A percentile compares a stretch with the other conserved stretches of the same genome.
Evolutionary conservation across 2,329 filamentous ascomycete species (phyloP).

Genomic region (Beauveria bassiana): DNA sequence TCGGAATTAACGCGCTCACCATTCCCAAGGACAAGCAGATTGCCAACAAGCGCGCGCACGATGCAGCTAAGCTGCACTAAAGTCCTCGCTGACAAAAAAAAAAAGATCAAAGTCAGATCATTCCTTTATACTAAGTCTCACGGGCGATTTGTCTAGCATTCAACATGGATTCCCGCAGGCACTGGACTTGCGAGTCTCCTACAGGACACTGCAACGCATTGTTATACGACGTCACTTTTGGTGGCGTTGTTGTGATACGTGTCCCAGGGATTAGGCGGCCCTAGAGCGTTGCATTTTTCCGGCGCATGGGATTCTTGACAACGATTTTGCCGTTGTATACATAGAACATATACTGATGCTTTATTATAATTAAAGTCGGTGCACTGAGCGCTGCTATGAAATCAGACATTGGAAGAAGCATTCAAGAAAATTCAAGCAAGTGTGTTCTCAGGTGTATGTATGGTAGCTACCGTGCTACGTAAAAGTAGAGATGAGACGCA

Average conservation of each 20-base stretch:
- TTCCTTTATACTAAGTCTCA: neutral
- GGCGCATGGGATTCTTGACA: conserved; percentile 10
- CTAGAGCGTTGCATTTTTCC: conserved; percentile 11
- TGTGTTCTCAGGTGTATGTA: neutral
- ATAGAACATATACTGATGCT: conserved; percentile 7
- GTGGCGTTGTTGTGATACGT: neutral
- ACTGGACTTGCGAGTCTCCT: conserved; percentile 1
- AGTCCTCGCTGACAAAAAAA: neutral
- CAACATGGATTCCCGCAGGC: conserved; percentile 2
- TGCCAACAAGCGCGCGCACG: conserved; percentile 41
- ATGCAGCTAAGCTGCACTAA: conserved; percentile 29
- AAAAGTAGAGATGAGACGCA: too few relatives aligned
- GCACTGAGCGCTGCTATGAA: neutral
- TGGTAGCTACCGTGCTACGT: too few relatives aligned
- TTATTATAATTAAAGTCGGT: conserved; percentile 7
- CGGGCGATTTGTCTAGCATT: neutral
- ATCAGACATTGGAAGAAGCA: neutral
- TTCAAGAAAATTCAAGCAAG: neutral
- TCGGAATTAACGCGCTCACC: conserved; percentile 91
- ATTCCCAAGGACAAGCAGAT: conserved; percentile 60
- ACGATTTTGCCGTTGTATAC: conserved; percentile 10
- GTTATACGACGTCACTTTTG: neutral
- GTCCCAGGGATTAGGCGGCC: neutral
- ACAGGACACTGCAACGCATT: neutral
- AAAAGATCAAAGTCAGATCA: neutral